Percentiles rank a stretch among this genome's conserved stretches.
These are phyloP conservation scores for Chaetomium cochliodes DNA, from an alignment of 495 filamentous ascomycete genomes.

Conservation along the genomic window DNA sequence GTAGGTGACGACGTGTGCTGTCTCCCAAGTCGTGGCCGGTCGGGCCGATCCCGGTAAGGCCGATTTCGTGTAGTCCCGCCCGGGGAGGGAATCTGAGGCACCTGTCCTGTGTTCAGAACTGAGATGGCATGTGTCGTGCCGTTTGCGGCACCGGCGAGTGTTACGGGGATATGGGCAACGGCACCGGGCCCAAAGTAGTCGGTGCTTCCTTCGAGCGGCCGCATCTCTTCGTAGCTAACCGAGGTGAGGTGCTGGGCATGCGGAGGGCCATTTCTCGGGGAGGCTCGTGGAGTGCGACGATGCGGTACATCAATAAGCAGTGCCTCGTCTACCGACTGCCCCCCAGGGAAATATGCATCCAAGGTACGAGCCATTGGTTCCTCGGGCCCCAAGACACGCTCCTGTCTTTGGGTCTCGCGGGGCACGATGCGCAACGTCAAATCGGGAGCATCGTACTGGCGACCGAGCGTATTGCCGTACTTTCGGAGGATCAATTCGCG, in stretches of 20 bases:
- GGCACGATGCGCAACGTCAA: conserved; percentile 79
- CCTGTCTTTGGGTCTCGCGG: conserved; percentile 75
- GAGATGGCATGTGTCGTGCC: conserved; percentile 62
- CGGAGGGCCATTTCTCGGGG: conserved; percentile 57
- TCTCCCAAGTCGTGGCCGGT: conserved; percentile 60
- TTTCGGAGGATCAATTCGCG: conserved; percentile 89
- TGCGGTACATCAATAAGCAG: conserved; percentile 82
- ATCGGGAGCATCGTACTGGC: conserved; percentile 86
- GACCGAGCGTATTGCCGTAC: conserved; percentile 88
- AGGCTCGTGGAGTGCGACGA: conserved; percentile 80
- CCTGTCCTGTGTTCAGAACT: conserved; percentile 72
- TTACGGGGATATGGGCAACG: conserved; percentile 45
- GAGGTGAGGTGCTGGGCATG: conserved; percentile 45
- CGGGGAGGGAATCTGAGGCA: conserved; percentile 82
- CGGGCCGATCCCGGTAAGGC: conserved; percentile 41
- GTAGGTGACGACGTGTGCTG: conserved; percentile 84
- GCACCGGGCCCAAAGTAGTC: conserved; percentile 94
- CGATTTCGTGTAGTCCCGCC: conserved; percentile 59
- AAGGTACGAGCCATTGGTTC: conserved; percentile 76
- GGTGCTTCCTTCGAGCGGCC: conserved; percentile 68
- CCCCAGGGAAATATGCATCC: conserved; percentile 83
- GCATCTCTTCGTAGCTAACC: conserved; percentile 60
- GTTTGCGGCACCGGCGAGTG: conserved; percentile 33
- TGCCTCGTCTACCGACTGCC: conserved; percentile 87
- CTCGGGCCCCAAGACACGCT: conserved; percentile 77